Evolutionary conservation across 768 basidiomycete genomes (phyloP), one percentile per base, ranked within the genome.

Genomic region (Suillus occidentalis): DNA sequence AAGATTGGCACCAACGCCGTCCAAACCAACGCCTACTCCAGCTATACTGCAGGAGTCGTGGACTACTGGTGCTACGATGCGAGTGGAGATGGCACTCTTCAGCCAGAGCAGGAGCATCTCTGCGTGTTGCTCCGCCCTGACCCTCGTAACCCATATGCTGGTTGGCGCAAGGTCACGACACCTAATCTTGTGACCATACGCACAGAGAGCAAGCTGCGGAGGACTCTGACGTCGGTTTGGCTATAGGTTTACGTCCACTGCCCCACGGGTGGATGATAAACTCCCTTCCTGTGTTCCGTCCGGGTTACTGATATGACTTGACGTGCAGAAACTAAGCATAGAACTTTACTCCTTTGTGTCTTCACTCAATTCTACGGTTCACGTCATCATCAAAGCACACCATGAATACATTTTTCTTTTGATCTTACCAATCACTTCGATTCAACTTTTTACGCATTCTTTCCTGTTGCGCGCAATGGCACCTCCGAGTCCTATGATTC

Each of bases 41-140:
- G 53, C 31, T 75, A 75, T 22, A 68, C 66, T 28, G 68, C 75
- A 6, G 73, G 73, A 8, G 64, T 76, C 3, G 73, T 75, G 6
- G 70, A 75, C 36, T 76, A 75, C 34, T 75, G 75, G 75, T 76
- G 73, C 37, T 75, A 76, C 61, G 73, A 76, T 58, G 65, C 70
- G 18, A 75, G 62, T 22, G 73, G 73, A 6, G 1, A 69, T 25
- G 73, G 73, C 0, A 59, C 70, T 18, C 61, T 75, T 66, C 65
- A 36, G 25, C 70, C 72, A 0, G 50, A 57, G 58, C 73, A 73
- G 52, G 70, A 76, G 40, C 74, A 76, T 61, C 55, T 75, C 62
- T 76, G 75, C 39, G 65, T 75, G 60, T 55, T 75, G 4, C 47
- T 75, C 22, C 73, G 45, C 42, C 69, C 72, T 1, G 75, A 76